Base-by-base conservation (phyloP, 139 green algal species). In the Trebouxia sp. region DNA sequence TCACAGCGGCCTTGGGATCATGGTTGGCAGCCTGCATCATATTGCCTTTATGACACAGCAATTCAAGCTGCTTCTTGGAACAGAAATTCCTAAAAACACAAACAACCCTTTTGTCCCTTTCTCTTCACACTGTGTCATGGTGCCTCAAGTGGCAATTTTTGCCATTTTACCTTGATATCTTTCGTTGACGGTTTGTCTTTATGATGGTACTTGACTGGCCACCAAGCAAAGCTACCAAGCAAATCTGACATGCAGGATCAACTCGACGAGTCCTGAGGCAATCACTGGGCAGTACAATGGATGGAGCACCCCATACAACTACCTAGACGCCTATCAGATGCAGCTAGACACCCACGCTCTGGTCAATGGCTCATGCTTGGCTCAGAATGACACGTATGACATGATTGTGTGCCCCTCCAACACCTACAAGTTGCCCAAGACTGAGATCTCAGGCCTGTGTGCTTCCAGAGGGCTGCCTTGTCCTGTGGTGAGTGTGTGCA, bases 301-400 rank as follows among this genome's bases (percentile, higher is more conserved):
- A 6, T 76, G 66, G 66, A 51, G 39, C 39, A 38, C 41, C 1
- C 38, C 66, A 15, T 50, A 76, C 39, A 53, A 48, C 41, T 48
- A 76, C 20, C 22, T 76, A 32, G 66, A 76, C 30, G 66, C 41
- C 22, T 76, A 76, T 22, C 66, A 76, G 66, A 50, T 76, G 66
- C 39, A 76, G 66, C 39, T 76, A 5, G 66, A 76, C 39, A 76
- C 41, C 5, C 32, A 50, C 24, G 39, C 38, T 8, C 66, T 76
- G 38, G 66, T 76, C 22, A 51, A 76, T 35, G 66, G 66, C 12
- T 32, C 66, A 17, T 76, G 66, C 37, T 22, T 76, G 66, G 41
- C 37, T 10, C 10, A 45, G 8, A 76, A 50, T 8, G 66, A 48
- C 39, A 76, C 39, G 20, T 76, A 53, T 51, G 66, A 76, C 66